A percentile compares a stretch with the other conserved stretches of the same genome.
Conservation (phyloP, 2,329 filamentous ascomycete species). For the Cephalotrichum gorgonifer region DNA sequence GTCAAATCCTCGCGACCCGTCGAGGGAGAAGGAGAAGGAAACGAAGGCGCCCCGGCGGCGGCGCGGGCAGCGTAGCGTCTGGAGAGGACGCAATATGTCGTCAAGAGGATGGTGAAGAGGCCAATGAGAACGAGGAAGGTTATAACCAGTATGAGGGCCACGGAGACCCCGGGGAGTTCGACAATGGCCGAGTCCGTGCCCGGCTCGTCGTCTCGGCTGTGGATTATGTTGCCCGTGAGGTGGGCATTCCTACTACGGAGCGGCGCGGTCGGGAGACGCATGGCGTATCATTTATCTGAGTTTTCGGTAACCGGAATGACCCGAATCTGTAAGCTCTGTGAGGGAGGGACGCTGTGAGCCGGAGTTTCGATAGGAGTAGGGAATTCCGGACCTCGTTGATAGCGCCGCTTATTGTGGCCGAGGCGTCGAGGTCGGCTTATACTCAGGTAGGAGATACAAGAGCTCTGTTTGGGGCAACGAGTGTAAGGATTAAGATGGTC, state of each 20-base stretch:
- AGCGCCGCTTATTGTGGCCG: too few species aligned
- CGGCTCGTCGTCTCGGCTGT: not conserved
- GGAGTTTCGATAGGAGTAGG: too few species aligned
- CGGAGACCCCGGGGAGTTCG: not conserved
- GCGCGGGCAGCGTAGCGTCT: not conserved
- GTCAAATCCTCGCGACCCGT: not conserved
- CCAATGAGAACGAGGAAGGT: not conserved
- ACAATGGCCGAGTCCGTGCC: not conserved
- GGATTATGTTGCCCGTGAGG: not conserved
- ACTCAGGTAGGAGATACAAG: too few species aligned
- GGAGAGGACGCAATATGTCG: conserved; percentile 3
- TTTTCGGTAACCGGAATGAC: not conserved
- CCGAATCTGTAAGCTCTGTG: too few species aligned
- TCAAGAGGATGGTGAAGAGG: conserved; percentile 4
- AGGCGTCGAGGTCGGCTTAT: too few species aligned
- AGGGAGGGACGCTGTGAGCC: too few species aligned
- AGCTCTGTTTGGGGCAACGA: too few species aligned
- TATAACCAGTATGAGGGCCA: conserved; percentile 3
- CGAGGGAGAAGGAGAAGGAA: not conserved
- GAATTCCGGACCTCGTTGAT: too few species aligned
- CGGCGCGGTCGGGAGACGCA: conserved; percentile 1
- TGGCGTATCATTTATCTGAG: not conserved
- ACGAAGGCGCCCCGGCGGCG: not conserved
- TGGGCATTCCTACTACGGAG: not conserved
- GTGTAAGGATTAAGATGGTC: too few species aligned